Percentiles rank a stretch among this genome's conserved stretches.
Conservation (phyloP, 192 early-diverging fungal species). For the Coemansia sp. region DNA sequence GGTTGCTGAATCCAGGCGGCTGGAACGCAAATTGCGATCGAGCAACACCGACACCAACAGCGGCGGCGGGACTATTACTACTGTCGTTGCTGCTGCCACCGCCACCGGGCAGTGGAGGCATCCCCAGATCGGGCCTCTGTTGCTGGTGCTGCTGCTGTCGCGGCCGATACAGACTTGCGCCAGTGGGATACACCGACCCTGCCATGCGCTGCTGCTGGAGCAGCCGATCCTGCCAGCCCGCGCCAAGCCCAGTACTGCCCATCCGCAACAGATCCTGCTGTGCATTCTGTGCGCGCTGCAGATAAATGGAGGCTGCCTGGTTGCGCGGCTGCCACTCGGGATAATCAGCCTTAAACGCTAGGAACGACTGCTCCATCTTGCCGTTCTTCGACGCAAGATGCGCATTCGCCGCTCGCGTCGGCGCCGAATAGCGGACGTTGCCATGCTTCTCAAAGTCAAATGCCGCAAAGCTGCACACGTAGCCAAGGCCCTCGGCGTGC, state of each 20-base stretch:
- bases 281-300: constrained; percentile 60
- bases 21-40: constrained; percentile 51
- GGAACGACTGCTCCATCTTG: constrained; percentile 98
- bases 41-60: background rate
- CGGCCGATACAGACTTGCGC: constrained; percentile 43
- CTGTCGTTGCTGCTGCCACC: background rate
- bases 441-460: constrained; percentile 94
- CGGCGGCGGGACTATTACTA: background rate
- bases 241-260: constrained; percentile 10
- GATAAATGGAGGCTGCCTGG: constrained; percentile 75
- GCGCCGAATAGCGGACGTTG: constrained; percentile 84
- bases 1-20: constrained; percentile 33
- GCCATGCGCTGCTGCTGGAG: constrained; percentile 53
- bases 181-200: constrained; percentile 48
- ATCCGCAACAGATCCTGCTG: constrained; percentile 54
- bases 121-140: constrained; percentile 6
- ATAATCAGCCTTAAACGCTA: constrained; percentile 94
- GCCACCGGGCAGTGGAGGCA: constrained; percentile 19
- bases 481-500: constrained; percentile 85
- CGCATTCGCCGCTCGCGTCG: constrained; percentile 58
- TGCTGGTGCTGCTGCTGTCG: background rate
- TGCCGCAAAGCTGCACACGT: constrained; percentile 95
- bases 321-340: constrained; percentile 91
- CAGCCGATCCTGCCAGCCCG: constrained; percentile 51
- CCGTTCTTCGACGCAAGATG: constrained; percentile 78